These are phyloP conservation scores for Coemansia sp. DNA, from an alignment of 192 early-diverging fungal species.

Conservation along the genomic window DNA sequence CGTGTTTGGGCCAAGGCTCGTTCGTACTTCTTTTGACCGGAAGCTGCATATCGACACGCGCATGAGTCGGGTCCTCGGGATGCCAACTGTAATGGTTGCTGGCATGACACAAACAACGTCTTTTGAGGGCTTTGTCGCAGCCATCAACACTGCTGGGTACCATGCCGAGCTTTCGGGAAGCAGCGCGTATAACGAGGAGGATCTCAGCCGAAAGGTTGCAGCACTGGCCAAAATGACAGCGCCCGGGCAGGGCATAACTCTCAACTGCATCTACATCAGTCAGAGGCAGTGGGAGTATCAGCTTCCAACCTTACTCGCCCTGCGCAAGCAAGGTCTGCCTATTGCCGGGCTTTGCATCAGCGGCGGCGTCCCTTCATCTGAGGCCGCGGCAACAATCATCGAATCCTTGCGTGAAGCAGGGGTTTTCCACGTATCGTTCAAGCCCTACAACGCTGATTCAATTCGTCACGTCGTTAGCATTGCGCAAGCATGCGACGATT, in stretches of 20 bases:
- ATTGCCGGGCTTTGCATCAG: slow-evolving; percentile 83
- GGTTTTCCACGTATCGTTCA: slow-evolving; percentile 74
- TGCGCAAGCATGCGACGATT: slow-evolving; percentile 76
- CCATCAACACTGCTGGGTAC: too few species aligned
- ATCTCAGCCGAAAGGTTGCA: slow-evolving; percentile 67
- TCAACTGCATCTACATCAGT: too few species aligned
- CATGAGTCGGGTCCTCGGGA: too few species aligned
- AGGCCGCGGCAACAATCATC: slow-evolving; percentile 79
- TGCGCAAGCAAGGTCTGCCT: slow-evolving; percentile 79
- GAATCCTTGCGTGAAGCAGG: slow-evolving; percentile 71
- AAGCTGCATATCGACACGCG: too few species aligned
- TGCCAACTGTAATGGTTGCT: slow-evolving; percentile 90
- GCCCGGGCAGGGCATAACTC: too few species aligned
- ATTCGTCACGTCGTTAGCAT: slow-evolving; percentile 82
- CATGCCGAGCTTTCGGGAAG: too few species aligned
- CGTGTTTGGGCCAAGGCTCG: too few species aligned
- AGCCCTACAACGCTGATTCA: slow-evolving; percentile 71
- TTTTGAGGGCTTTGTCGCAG: too few species aligned
- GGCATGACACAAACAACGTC: slow-evolving; percentile 98
- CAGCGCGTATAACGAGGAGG: slow-evolving; percentile 69
- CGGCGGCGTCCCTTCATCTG: slow-evolving; percentile 82
- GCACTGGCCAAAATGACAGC: too few species aligned
- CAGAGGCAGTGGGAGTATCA: too few species aligned
- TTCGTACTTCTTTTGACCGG: too few species aligned
- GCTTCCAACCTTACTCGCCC: slow-evolving; percentile 71